Percentiles rank a stretch among this genome's conserved stretches.
These are phyloP conservation scores for Citrus trifoliata DNA, from an alignment of 345 rosid species.

Conservation along the genomic window DNA sequence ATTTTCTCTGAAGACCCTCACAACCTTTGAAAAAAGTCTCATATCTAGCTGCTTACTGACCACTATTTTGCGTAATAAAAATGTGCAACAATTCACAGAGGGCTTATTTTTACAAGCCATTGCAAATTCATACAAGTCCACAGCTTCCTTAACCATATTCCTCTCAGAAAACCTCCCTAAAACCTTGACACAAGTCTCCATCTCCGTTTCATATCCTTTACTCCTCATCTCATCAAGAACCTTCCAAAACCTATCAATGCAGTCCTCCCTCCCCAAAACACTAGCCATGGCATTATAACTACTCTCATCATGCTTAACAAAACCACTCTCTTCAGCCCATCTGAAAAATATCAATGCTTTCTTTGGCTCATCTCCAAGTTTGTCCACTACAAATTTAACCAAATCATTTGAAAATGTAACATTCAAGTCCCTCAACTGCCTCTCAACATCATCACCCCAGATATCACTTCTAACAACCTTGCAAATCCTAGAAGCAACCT, in stretches of 20 bases:
- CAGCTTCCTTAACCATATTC: constrained; percentile 72
- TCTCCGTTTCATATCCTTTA: constrained; percentile 60
- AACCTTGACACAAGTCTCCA: constrained; percentile 54
- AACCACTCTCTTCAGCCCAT: constrained; percentile 72
- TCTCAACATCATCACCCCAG: constrained; percentile 75
- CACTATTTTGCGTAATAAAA: constrained; percentile 65
- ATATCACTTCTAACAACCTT: constrained; percentile 63
- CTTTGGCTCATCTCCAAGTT: constrained; percentile 61
- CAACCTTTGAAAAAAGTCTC: constrained; percentile 64
- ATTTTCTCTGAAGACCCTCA: constrained; percentile 41
- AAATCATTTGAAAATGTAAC: constrained; percentile 45
- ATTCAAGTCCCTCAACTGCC: constrained; percentile 41
- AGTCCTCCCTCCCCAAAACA: constrained; percentile 77
- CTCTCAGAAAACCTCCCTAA: constrained; percentile 52
- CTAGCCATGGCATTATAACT: constrained; percentile 74
- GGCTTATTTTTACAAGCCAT: constrained; percentile 66
- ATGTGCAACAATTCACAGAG: constrained; percentile 38
- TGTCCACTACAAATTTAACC: constrained; percentile 61
- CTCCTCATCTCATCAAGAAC: constrained; percentile 63
- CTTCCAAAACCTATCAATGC: constrained; percentile 75
- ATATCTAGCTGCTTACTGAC: constrained; percentile 57
- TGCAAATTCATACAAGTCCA: constrained; percentile 69
- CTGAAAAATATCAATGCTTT: constrained; percentile 78
- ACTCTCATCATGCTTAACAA: constrained; percentile 49
- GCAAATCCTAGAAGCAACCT: constrained; percentile 44